These are phyloP conservation scores for Aspergillus ruber DNA, from an alignment of 2,329 filamentous ascomycete genomes.

Conservation along the genomic window DNA sequence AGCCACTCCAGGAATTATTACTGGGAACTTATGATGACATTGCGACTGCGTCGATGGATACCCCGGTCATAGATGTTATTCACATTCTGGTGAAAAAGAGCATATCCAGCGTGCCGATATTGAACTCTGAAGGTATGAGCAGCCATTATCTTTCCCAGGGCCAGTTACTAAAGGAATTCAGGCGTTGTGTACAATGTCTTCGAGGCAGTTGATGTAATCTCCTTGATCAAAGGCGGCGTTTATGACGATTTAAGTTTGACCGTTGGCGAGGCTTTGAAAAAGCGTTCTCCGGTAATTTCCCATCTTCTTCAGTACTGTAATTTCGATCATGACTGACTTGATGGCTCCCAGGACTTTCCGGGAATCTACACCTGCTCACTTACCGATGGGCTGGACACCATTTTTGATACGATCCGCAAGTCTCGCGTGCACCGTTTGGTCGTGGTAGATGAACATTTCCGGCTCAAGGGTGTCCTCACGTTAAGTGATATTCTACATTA, in stretches of 20 bases:
- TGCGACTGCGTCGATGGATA: constrained; percentile 79
- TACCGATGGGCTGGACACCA: constrained; percentile 85
- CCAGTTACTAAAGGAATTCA: constrained; percentile 16
- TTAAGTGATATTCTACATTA: constrained; percentile 96
- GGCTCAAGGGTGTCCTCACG: constrained; percentile 81
- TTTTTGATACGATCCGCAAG: constrained; percentile 94
- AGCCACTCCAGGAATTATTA: constrained; percentile 74
- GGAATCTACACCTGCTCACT: constrained; percentile 95
- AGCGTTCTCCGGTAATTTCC: constrained; percentile 62
- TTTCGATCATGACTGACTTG: constrained; percentile 7
- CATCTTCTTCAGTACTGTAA: background rate
- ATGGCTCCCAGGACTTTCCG: constrained; percentile 64
- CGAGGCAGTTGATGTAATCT: constrained; percentile 94
- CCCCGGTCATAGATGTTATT: constrained; percentile 87
- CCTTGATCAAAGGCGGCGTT: constrained; percentile 84
- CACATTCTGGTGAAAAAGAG: constrained; percentile 86
- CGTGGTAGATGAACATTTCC: constrained; percentile 83
- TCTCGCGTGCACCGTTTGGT: constrained; percentile 89
- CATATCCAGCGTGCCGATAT: constrained; percentile 89
- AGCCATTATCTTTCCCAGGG: background rate
- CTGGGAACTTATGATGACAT: constrained; percentile 79
- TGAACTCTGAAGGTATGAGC: constrained; percentile 62
- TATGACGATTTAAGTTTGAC: constrained; percentile 85
- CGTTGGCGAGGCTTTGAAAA: constrained; percentile 83
- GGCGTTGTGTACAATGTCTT: constrained; percentile 86